Conservation (phyloP, 2,329 filamentous ascomycete genomes). For the Dactylellina drechsleri region DNA sequence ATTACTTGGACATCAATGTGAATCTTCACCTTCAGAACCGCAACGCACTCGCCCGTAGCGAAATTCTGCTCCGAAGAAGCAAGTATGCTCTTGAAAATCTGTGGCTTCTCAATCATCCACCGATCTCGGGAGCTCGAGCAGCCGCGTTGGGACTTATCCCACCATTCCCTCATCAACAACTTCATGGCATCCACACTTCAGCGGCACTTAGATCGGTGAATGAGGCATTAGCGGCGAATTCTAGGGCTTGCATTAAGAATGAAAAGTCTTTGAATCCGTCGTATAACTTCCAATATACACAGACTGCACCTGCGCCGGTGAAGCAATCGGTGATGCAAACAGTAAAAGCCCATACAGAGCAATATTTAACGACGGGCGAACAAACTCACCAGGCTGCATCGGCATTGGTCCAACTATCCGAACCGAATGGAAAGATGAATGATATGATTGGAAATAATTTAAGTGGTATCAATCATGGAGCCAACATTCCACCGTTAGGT, state of each 20-base stretch:
- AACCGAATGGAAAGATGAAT: not conserved
- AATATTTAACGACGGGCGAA: not conserved
- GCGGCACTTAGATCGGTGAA: not conserved
- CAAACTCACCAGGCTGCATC: conserved; percentile 7
- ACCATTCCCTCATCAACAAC: not conserved
- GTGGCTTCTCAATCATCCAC: not conserved
- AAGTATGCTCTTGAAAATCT: not conserved
- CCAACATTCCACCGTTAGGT: too few species aligned
- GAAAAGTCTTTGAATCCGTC: conserved; percentile 12
- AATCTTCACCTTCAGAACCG: conserved; percentile 8
- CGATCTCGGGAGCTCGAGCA: not conserved
- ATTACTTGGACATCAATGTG: not conserved
- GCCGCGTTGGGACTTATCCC: not conserved
- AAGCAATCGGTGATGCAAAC: not conserved
- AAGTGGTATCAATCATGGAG: not conserved
- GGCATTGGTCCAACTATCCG: conserved; percentile 14
- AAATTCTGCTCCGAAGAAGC: not conserved
- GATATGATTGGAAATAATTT: not conserved
- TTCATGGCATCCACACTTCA: not conserved
- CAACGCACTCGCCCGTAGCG: not conserved
- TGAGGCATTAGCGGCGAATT: not conserved
- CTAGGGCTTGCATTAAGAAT: conserved; percentile 1
- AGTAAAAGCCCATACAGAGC: not conserved
- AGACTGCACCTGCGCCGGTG: not conserved
- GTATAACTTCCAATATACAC: not conserved